These are phyloP conservation scores for Cercophora samala DNA, from an alignment of 495 filamentous ascomycete genomes.

Conservation along the genomic window DNA sequence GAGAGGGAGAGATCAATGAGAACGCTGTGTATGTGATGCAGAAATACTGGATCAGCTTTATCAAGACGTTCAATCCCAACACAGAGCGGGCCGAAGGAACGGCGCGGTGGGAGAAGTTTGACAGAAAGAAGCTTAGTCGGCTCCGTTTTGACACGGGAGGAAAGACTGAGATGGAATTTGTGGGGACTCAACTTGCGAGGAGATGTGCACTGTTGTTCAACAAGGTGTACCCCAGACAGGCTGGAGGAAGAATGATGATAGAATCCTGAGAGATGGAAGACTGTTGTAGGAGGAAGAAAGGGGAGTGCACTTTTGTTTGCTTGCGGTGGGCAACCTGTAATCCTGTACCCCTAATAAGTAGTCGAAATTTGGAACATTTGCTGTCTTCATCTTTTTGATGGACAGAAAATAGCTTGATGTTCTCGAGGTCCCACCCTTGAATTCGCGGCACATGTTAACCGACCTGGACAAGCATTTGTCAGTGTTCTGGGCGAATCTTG, in stretches of 20 bases:
- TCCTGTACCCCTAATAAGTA: background rate
- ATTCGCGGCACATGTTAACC: background rate
- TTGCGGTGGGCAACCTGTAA: background rate
- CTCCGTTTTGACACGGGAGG: conserved; percentile 55
- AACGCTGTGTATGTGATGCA: conserved; percentile 57
- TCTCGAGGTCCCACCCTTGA: background rate
- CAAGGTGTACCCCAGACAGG: background rate
- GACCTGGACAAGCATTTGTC: background rate
- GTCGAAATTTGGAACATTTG: background rate
- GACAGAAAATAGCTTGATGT: background rate
- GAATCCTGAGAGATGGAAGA: too few species aligned
- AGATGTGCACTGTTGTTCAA: conserved; percentile 52
- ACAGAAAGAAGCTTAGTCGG: conserved; percentile 37
- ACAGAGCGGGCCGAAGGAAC: conserved; percentile 28
- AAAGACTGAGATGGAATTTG: conserved; percentile 56
- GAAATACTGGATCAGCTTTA: conserved; percentile 68
- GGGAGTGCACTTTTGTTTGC: too few species aligned
- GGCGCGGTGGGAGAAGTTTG: conserved; percentile 33
- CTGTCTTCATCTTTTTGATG: background rate
- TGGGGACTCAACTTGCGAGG: conserved; percentile 41
- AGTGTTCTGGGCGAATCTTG: conserved; percentile 9
- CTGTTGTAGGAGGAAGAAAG: too few species aligned
- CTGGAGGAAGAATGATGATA: background rate
- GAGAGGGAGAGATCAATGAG: conserved; percentile 45
- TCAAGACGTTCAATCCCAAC: conserved; percentile 63